A percentile compares a stretch with the other conserved stretches of the same genome.
These are phyloP conservation scores for Chimonanthus praecox DNA, from an alignment of 164 flowering plant species.

Conservation along the genomic window DNA sequence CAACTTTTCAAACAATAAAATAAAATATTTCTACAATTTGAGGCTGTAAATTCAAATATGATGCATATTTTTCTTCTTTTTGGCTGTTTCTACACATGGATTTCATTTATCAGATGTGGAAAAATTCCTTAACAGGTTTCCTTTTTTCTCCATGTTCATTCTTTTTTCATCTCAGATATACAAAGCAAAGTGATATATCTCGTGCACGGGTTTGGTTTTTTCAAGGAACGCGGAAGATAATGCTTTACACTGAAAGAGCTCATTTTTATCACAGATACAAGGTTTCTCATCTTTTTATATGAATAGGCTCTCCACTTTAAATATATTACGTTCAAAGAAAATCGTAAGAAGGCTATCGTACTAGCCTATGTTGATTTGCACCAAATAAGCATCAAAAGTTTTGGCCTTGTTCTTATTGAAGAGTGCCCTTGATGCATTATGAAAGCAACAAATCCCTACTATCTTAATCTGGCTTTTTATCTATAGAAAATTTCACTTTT, in stretches of 20 bases:
- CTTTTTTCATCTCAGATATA: slow-evolving; percentile 39
- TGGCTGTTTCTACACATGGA: no score
- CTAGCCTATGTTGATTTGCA: no score
- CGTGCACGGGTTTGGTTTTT: slow-evolving; percentile 78
- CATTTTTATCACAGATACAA: slow-evolving; percentile 93
- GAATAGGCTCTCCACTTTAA: no score
- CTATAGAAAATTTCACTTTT: no score
- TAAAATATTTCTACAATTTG: no score
- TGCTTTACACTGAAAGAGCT: slow-evolving; percentile 89
- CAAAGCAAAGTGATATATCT: slow-evolving; percentile 70
- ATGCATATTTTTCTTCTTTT: not conserved
- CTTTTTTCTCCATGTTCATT: not conserved
- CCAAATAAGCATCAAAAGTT: no score
- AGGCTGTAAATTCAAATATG: not conserved
- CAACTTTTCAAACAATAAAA: not conserved
- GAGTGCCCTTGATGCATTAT: no score
- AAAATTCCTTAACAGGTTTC: not conserved
- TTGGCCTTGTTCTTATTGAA: no score
- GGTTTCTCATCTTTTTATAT: slow-evolving; percentile 28
- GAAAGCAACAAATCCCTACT: no score
- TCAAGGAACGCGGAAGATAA: slow-evolving; percentile 64
- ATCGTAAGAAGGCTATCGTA: no score
- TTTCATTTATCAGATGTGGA: not conserved
- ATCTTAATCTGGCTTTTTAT: no score
- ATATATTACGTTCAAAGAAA: no score